Evolutionary conservation across 768 basidiomycete species (phyloP).

Genomic region (Tricholoma saponaceum): DNA sequence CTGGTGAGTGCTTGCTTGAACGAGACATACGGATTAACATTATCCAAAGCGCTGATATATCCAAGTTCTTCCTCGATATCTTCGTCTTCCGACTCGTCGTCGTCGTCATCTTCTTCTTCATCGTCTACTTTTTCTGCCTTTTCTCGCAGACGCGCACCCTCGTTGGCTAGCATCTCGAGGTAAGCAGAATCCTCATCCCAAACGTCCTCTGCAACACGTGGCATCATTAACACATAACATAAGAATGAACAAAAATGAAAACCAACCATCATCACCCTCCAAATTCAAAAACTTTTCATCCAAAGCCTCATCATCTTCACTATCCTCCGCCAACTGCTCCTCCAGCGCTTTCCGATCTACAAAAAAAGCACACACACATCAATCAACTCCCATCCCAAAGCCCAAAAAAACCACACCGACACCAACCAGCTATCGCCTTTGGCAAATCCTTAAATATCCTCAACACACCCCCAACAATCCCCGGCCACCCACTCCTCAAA

Average conservation of each 20-base stretch:
- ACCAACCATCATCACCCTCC: conserved; percentile 62
- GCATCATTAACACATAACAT: conserved; percentile 8
- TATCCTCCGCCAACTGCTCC: conserved; percentile 37
- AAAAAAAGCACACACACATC: not conserved
- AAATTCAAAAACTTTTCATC: conserved; percentile 58
- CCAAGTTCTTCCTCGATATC: conserved; percentile 81
- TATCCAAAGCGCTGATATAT: conserved; percentile 81
- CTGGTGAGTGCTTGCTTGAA: conserved; percentile 80
- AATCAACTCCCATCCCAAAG: not conserved
- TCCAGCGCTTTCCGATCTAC: conserved; percentile 63
- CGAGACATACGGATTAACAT: conserved; percentile 67
- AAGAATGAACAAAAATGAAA: not conserved
- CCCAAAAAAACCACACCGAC: not conserved
- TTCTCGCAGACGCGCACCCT: conserved; percentile 73
- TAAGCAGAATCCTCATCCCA: conserved; percentile 91
- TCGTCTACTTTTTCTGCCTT: conserved; percentile 40
- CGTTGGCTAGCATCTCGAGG: conserved; percentile 79
- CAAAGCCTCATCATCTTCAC: conserved; percentile 40
- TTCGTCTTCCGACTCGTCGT: conserved; percentile 48
- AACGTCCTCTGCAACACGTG: conserved; percentile 64
- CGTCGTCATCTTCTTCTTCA: conserved; percentile 49
- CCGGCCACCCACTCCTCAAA: conserved; percentile 70
- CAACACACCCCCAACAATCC: conserved; percentile 66
- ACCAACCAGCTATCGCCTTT: conserved; percentile 64
- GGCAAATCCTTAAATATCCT: conserved; percentile 77